phyloP scores from a whole-genome alignment of 1,139 yeast genomes.

The Candida sanyaensis region DNA sequence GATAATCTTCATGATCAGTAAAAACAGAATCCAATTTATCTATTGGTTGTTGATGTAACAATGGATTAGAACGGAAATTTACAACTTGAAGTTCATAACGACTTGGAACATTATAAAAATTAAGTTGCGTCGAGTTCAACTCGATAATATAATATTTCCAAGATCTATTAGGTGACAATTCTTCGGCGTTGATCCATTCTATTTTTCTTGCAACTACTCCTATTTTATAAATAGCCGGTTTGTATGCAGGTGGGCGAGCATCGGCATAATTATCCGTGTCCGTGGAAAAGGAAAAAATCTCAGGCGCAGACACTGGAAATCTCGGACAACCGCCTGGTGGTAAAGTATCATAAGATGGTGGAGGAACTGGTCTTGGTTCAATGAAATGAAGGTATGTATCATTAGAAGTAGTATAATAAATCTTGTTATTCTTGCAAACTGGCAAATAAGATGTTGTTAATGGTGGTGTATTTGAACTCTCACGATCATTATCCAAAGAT shows the following conservation, averaged over 20 bases:
- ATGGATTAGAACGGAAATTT: slow-evolving; percentile 18
- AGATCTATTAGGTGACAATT: slow-evolving; percentile 57
- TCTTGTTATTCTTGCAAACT: neutral
- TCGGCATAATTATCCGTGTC: neutral
- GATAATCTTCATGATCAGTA: slow-evolving; percentile 40
- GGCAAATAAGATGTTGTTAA: slow-evolving; percentile 11
- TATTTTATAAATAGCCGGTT: slow-evolving; percentile 59
- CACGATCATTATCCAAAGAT: slow-evolving; percentile 5
- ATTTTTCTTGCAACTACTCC: slow-evolving; percentile 55
- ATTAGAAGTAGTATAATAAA: slow-evolving; percentile 6
- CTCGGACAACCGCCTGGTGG: slow-evolving; percentile 54
- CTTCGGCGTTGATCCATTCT: slow-evolving; percentile 72
- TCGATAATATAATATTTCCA: slow-evolving; percentile 69
- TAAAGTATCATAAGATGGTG: slow-evolving; percentile 47
- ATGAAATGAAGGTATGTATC: slow-evolving; percentile 36
- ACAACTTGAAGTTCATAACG: slow-evolving; percentile 32
- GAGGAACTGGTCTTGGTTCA: slow-evolving; percentile 52
- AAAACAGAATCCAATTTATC: slow-evolving; percentile 20
- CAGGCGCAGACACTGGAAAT: slow-evolving; percentile 43
- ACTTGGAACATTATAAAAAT: slow-evolving; percentile 52
- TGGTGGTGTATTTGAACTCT: slow-evolving; percentile 12
- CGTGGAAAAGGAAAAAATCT: slow-evolving; percentile 10
- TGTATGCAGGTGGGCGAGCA: slow-evolving; percentile 47
- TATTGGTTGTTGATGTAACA: slow-evolving; percentile 17
- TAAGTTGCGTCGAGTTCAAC: slow-evolving; percentile 72